Evolutionary conservation across 1,284 basidiomycete species (phyloP).

Genomic region (Termitomyces sp.): DNA sequence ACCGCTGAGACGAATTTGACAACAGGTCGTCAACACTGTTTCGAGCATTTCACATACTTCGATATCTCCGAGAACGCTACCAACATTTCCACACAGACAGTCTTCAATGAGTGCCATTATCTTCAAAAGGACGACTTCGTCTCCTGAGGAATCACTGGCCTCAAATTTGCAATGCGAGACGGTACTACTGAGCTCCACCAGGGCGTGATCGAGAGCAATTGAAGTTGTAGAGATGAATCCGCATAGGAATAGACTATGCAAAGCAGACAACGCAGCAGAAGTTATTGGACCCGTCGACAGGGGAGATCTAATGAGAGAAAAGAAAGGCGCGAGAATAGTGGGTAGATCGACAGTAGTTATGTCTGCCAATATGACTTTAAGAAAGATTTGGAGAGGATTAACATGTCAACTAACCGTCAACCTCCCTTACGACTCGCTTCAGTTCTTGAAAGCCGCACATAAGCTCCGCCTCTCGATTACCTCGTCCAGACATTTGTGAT

Average conservation of each 20-base stretch:
- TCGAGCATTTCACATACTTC: constrained; percentile 98
- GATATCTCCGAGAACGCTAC: constrained; percentile 76
- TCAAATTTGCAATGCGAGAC: constrained; percentile 98
- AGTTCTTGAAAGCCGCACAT: constrained; percentile 89
- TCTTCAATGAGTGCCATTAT: constrained; percentile 91
- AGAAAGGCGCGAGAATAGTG: constrained; percentile 80
- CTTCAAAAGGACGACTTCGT: constrained; percentile 92
- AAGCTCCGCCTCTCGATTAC: constrained; percentile 69
- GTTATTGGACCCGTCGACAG: constrained; percentile 94
- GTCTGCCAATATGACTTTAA: constrained; percentile 38
- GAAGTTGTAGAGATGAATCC: constrained; percentile 62
- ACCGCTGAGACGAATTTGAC: constrained; percentile 94
- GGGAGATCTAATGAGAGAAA: constrained; percentile 88
- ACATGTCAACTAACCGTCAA: constrained; percentile 54
- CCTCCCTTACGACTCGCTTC: constrained; percentile 68
- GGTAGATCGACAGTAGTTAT: constrained; percentile 50
- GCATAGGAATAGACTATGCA: constrained; percentile 85
- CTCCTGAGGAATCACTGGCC: constrained; percentile 90
- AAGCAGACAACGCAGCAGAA: constrained; percentile 78
- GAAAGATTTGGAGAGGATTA: constrained; percentile 2
- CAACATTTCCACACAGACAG: constrained; percentile 70
- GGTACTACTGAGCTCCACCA: constrained; percentile 84
- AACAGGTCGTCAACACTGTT: constrained; percentile 95
- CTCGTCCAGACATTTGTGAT: constrained; percentile 37
- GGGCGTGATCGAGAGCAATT: constrained; percentile 51